These are phyloP conservation scores for Nicotiana obtusifolia DNA, from an alignment of 257 asterid genomes.

Conservation along the genomic window DNA sequence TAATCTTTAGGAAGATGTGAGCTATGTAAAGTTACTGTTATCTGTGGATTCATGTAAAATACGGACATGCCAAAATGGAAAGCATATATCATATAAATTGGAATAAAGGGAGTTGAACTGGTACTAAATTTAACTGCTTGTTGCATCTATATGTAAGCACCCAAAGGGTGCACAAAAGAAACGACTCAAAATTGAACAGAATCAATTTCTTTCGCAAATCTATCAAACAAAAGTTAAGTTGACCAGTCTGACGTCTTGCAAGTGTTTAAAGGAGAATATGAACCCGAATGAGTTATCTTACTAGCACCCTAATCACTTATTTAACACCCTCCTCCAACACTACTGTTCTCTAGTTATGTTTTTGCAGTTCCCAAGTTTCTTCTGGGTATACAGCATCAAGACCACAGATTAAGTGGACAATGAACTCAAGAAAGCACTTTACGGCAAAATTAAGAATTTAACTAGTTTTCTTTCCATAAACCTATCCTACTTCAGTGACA, in stretches of 20 bases:
- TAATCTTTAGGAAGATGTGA: too few species aligned
- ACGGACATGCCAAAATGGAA: too few species aligned
- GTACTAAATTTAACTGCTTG: background rate
- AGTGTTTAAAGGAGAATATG: background rate
- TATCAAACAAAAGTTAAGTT: background rate
- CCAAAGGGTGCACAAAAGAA: background rate
- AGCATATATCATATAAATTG: too few species aligned
- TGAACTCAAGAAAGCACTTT: background rate
- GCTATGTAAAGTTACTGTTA: too few species aligned
- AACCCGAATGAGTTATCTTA: background rate
- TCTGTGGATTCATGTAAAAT: too few species aligned
- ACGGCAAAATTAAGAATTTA: background rate
- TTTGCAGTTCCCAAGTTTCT: background rate
- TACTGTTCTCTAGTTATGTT: background rate
- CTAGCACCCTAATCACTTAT: background rate
- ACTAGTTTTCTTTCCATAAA: background rate
- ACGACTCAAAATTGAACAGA: background rate
- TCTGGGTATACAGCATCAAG: background rate
- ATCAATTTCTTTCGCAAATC: background rate
- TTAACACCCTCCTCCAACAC: background rate
- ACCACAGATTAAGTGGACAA: background rate
- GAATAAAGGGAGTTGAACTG: too few species aligned
- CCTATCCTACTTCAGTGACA: background rate
- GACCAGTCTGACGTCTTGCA: background rate
- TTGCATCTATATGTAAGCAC: background rate